phyloP scores from a whole-genome alignment of 768 basidiomycete genomes.

The Neoboletus subvelutipes region DNA sequence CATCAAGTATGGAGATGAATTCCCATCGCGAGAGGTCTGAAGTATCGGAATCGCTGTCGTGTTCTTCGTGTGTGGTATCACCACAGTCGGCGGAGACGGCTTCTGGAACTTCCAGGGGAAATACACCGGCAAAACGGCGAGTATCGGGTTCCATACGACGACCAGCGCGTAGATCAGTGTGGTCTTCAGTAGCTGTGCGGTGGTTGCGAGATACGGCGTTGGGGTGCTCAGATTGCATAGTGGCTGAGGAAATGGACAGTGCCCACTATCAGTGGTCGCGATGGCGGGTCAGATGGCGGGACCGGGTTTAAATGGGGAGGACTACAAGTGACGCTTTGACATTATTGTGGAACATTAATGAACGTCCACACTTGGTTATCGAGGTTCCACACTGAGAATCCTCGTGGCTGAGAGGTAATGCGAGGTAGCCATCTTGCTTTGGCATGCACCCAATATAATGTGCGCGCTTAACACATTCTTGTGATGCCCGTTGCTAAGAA shows the following conservation, averaged over 20 bases:
- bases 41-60: slow-evolving; percentile 4
- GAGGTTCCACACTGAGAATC: slow-evolving; percentile 14
- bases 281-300: not conserved
- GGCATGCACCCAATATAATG: not conserved
- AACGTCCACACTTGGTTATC: slow-evolving; percentile 22
- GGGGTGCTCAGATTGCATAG: slow-evolving; percentile 11
- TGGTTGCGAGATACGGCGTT: slow-evolving; percentile 6
- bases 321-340: slow-evolving; percentile 25
- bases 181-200: not conserved
- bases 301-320: slow-evolving; percentile 19
- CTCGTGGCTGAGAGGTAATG: slow-evolving; percentile 19
- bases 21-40: slow-evolving; percentile 10
- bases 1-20: slow-evolving; percentile 2
- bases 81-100: slow-evolving; percentile 2
- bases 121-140: slow-evolving; percentile 29
- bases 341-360: slow-evolving; percentile 10
- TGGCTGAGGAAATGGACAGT: not conserved
- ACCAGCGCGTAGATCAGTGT: not conserved
- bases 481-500: not conserved
- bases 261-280: slow-evolving; percentile 5
- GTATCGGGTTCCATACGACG: slow-evolving; percentile 15
- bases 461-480: not conserved
- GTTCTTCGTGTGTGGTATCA: slow-evolving; percentile 16
- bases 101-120: slow-evolving; percentile 13
- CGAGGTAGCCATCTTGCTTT: slow-evolving; percentile 3